These are phyloP conservation scores for Acanthamoeba culbertsoni DNA, from an alignment of 208 protist species.

Conservation along the genomic window DNA sequence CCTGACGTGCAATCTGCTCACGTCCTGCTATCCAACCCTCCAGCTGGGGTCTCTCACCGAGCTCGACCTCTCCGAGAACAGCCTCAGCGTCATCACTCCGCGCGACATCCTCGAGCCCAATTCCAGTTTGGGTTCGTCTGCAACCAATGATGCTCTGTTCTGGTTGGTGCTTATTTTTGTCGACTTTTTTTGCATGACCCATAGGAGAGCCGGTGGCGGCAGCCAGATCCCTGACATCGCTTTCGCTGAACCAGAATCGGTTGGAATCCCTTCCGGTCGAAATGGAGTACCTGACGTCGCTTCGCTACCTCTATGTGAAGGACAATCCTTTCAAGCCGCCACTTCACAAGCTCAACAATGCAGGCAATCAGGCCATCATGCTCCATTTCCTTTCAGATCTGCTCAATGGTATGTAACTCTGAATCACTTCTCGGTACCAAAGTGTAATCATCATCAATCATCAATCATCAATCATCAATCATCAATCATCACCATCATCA, in stretches of 20 bases:
- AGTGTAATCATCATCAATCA: neutral
- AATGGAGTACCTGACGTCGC: neutral
- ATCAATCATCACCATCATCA: neutral
- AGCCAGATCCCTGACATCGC: neutral
- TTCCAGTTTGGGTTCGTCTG: neutral
- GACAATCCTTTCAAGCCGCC: conserved; percentile 19
- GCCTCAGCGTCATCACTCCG: neutral
- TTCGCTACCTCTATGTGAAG: neutral
- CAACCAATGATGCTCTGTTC: too few relatives aligned
- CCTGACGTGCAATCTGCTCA: neutral
- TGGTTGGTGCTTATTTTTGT: neutral
- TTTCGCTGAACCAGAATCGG: neutral
- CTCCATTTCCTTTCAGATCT: conserved; percentile 32
- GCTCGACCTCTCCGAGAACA: neutral
- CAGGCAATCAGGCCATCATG: conserved; percentile 15
- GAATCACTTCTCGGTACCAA: neutral
- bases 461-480: neutral
- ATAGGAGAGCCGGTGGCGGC: neutral
- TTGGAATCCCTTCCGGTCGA: neutral
- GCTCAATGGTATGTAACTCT: neutral
- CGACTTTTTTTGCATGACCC: neutral
- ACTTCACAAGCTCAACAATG: conserved; percentile 47
- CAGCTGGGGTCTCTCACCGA: neutral
- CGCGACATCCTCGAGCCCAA: neutral
- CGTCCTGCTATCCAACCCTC: neutral